Evolutionary conservation across 805 yeast genomes (phyloP), one percentile per base, ranked within the genome.

Genomic region (Cephaloascus fragrans): DNA sequence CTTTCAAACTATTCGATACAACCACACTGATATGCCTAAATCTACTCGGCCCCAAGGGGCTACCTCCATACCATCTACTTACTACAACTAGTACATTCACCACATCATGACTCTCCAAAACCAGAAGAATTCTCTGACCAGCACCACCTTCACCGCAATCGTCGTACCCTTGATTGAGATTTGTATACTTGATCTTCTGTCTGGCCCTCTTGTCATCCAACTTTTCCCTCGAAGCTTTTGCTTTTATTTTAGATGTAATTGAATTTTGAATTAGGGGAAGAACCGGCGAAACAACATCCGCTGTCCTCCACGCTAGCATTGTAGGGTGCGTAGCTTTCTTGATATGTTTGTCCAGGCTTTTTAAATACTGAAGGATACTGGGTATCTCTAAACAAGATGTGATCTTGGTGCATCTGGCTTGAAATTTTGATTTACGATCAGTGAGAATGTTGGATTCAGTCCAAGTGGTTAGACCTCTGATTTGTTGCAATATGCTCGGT

Each of bases 1-100:
- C 28, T 8, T 52, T 49, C 23, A 80, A 48, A 32, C 79, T 73
- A 41, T 75, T 78, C 14, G 63, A 59, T 0, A 78, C 80, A 12
- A 71, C 73, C 19, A 69, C 65, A 36, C 75, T 68, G 4, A 85
- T 83, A 47, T 77, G 80, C 42, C 84, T 65, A 50, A 84, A 85
- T 39, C 95, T 56, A 18, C 76, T 69, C 3, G 85, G 69, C 0
- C 95, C 95, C 32, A 85, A 52, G 3, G 83, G 84, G 0, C 69
- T 67, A 0, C 95, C 94, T 1, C 90, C 90, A 51, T 81, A 82
- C 95, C 94, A 84, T 43, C 95, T 53, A 0, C 84, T 73, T 0
- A 82, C 93, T 19, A 84, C 77, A 1, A 84, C 70, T 15, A 84
- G 48, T 1, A 77, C 71, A 50, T 82, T 79, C 3, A 67, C 55